Base-by-base conservation (phyloP, 2,329 filamentous ascomycete species). In the Aspergillus awamori region DNA sequence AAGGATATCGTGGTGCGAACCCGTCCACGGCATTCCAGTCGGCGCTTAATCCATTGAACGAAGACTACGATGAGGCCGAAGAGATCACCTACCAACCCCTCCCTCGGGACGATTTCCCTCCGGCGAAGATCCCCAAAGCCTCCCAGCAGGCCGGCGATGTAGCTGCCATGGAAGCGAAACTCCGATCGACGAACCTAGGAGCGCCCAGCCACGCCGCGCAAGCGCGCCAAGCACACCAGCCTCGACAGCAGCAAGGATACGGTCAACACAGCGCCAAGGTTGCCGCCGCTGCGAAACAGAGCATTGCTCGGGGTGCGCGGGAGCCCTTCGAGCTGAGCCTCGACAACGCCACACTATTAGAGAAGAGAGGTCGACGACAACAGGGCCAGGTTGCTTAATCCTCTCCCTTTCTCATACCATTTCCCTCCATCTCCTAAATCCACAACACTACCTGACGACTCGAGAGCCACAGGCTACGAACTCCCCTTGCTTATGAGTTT, bases 301-400 rank as follows among this genome's bases (percentile, higher is more conserved):
- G 92, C 72, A 92, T 95, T 43, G 87, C 89, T 48, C 82, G 86
- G 33, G 84, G 87, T 64, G 87, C 90, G 68, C 91, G 89, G 76
- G 93, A 92, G 33, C 88, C 90, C 0, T 99, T 99, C 68, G 95
- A 99, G 77, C 84, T 99, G 51, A 97, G 88, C 72, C 81, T 99
- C 39, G 92, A 96, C 66, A 95, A 95, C 59, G 91, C 95, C 1
- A 98, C 93, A 1, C 79, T 99, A 55, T 81, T 99, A 4, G 93
- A 93, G 33, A 87, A 93, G 69, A 80, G 87, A 65, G 81, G 81
- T 28, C 86, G 74, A 53, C 73, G 73, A 57, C 69, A 76, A 26
- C 73, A 74, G 17, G 70, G 61, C 13, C 71, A 74, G 43, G 73
- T 74, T 48, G 68, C 56, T 22, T 76, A 63, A 64, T 10, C 20